Evolutionary conservation across 2,329 filamentous ascomycete genomes (phyloP), one percentile per base, ranked within the genome.

Genomic region (Cytospora piceae): DNA sequence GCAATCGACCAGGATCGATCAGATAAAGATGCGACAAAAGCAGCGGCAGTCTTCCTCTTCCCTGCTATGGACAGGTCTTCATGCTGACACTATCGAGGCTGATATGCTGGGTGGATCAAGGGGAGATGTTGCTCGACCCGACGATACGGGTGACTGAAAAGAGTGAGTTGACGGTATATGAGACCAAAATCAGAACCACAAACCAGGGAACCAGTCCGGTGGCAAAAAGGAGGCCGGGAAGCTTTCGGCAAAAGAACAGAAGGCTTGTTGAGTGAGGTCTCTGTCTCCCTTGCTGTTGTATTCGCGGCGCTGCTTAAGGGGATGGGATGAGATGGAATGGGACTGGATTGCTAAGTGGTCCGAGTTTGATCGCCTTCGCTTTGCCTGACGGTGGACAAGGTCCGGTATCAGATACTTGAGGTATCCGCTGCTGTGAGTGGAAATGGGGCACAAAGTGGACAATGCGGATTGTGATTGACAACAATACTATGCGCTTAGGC

Each of bases 361-460:
- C 51, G 46, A 55, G 64, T 66, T 63, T 66, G 64, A 66, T 66
- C 64, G 61, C 42, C 65, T 64, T 64, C 61, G 65, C 61, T 63
- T 57, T 58, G 61, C 58, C 65, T 61, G 61, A 58, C 59, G 56
- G 49, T 46, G 57, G 56, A 58, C 61, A 58, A 64, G 61, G 64
- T 32, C 39, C 32, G 46, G 64, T 63, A 52, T 66, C 64, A 66
- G 64, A 63, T 39, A 37, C 34, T 37, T 37, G 34, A 37, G 34
- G 34, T 20, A 24, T 31, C 39, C 22, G 31, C 24, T 31, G 46
- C 22, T 54, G 46, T 57, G 34, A 57, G 61, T 63, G 46, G 46
- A 31, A 63, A 22, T 54, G 34, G 55, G 54, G 55, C 60, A 46
- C 57, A 55, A 42, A 29, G 49, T 59, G 64, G 51, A 66, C 60